Conservation (phyloP, 495 filamentous ascomycete species). For the Halenospora varia region DNA sequence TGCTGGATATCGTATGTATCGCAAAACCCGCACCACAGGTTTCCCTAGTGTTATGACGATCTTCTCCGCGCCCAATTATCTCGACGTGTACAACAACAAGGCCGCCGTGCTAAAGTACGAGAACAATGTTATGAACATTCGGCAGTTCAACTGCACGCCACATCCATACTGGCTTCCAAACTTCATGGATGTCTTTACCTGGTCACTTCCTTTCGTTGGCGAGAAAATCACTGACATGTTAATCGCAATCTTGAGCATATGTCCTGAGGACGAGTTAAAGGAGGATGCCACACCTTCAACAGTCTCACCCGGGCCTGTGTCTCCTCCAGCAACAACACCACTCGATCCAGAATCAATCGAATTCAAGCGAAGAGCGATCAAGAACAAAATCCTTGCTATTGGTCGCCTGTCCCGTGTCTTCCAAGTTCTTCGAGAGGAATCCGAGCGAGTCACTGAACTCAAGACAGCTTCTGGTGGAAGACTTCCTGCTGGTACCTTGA, state of each 20-base stretch:
- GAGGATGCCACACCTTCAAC: slow-evolving; percentile 61
- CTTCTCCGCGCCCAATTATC: slow-evolving; percentile 97
- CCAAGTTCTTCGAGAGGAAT: slow-evolving; percentile 96
- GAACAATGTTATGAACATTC: slow-evolving; percentile 99
- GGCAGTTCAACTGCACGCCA: slow-evolving; percentile 98
- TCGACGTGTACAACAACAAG: slow-evolving; percentile 99
- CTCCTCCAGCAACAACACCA: slow-evolving; percentile 53
- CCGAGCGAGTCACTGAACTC: slow-evolving; percentile 92
- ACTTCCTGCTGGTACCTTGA: slow-evolving; percentile 90
- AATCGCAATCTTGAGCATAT: slow-evolving; percentile 95
- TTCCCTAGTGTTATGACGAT: slow-evolving; percentile 99
- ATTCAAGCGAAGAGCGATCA: slow-evolving; percentile 91
- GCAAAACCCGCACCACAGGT: slow-evolving; percentile 94
- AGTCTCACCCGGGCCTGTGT: slow-evolving; percentile 56
- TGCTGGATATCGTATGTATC: slow-evolving; percentile 97
- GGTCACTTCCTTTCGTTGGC: slow-evolving; percentile 97
- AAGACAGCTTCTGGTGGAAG: slow-evolving; percentile 94
- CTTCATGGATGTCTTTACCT: slow-evolving; percentile 99
- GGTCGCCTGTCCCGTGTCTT: slow-evolving; percentile 95
- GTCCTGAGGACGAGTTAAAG: slow-evolving; percentile 92
- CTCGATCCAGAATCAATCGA: slow-evolving; percentile 81
- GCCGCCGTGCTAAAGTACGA: slow-evolving; percentile 98
- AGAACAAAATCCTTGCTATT: slow-evolving; percentile 99
- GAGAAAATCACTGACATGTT: slow-evolving; percentile 99
- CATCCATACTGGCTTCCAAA: slow-evolving; percentile 99